Evolutionary conservation across 2,329 filamentous ascomycete species (phyloP), one percentile per base, ranked within the genome.

Genomic region (Alternaria rosae): DNA sequence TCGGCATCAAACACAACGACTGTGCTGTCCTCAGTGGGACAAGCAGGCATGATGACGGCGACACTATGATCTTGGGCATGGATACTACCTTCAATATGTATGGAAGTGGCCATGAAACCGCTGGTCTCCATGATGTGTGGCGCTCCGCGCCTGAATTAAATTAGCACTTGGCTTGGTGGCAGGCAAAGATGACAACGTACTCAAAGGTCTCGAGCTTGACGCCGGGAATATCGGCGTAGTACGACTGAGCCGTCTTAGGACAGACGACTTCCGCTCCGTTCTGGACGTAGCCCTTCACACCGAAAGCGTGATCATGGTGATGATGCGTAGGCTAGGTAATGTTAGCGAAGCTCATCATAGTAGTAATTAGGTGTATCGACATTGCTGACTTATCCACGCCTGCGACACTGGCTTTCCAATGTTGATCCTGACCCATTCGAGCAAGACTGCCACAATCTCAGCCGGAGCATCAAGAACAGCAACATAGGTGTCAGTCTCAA

Each of bases 401-500:
- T 56, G 54, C n/a, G 54, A 20, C 12, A 56, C 42, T 20, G 41
- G 41, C 43, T 47, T 56, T 35, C 42, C 42, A 25, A 56, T 43
- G 20, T 47, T 35, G 9, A 48, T 43, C 15, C 23, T 48, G 6
- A 48, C n/a, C 54, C 54, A 56, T 25, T 56, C 41, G 12, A 35
- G 17, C 17, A 56, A 15, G n/a, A 32, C 17, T 20, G 13, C 13
- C 17, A 21, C 26, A n/a, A 48, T 43, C 0, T 56, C 41, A 47
- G 41, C 25, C 10, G 54, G 41, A 30, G 54, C 41, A 28, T 56
- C 54, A 10, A 56, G 21, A 30, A 56, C 54, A 32, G 47, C 32
- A 28, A 56, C 54, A 26, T 26, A 25, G 25, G 30, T 28, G n/a
- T 56, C 42, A 20, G 30, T 32, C 20, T 56, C 54, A n/a, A 56